Evolutionary conservation across 2,329 filamentous ascomycete genomes (phyloP).

Genomic region (Colletotrichum caudatum): DNA sequence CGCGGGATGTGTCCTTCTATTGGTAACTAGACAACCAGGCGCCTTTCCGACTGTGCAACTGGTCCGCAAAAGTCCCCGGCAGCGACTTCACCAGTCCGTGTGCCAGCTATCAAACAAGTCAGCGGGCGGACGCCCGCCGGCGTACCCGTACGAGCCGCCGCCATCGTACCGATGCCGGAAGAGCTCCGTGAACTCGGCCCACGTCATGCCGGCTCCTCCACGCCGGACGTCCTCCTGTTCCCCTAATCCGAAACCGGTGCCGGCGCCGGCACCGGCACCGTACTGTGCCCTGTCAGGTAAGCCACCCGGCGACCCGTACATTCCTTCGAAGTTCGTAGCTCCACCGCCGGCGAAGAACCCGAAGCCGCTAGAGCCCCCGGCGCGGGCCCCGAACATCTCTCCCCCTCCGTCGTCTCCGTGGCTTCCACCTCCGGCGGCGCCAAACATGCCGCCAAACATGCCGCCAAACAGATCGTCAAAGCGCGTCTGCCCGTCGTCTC

Average conservation of each 20-base stretch:
- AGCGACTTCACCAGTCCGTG: conserved; percentile 10
- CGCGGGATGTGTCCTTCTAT: neutral
- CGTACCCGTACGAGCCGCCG: neutral
- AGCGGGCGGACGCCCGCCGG: neutral
- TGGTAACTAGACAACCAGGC: neutral
- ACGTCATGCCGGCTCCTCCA: conserved; percentile 18
- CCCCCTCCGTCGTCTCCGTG: neutral
- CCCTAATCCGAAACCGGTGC: neutral
- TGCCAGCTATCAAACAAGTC: conserved; percentile 27
- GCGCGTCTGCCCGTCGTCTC: neutral
- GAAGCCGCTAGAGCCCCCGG: neutral
- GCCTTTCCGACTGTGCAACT: neutral
- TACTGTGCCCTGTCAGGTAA: neutral
- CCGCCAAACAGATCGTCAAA: conserved; percentile 20
- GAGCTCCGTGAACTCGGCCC: conserved; percentile 21
- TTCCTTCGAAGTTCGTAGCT: neutral
- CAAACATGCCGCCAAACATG: conserved; percentile 10
- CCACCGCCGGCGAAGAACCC: neutral
- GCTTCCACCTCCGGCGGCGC: neutral
- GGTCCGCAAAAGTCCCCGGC: neutral
- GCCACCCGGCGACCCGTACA: neutral
- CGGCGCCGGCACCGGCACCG: neutral
- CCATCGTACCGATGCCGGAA: conserved; percentile 2
- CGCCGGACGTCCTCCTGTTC: neutral
- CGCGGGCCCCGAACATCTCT: neutral